Evolutionary conservation across 768 basidiomycete genomes (phyloP).

Genomic region (Collybia sordida): DNA sequence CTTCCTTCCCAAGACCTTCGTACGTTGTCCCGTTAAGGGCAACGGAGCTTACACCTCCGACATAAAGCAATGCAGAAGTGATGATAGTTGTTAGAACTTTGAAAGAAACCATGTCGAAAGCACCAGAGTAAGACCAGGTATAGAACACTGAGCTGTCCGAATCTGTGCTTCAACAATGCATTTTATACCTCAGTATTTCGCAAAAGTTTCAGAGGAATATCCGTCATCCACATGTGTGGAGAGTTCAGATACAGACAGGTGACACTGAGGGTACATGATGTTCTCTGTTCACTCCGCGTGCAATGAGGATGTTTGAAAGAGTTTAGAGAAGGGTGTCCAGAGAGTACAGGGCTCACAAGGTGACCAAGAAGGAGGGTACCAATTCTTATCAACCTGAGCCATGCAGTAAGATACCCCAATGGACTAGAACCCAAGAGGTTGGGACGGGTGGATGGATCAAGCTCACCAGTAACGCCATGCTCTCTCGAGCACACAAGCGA

Average conservation of each 20-base stretch:
- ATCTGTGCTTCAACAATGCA: too few species aligned
- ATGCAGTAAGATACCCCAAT: too few species aligned
- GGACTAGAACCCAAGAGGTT: too few species aligned
- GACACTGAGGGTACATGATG: constrained; percentile 1
- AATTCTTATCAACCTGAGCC: too few species aligned
- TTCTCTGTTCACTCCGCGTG: neutral
- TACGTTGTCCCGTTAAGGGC: constrained; percentile 18
- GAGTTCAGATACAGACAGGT: constrained; percentile 3
- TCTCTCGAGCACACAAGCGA: too few species aligned
- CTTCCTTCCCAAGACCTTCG: constrained; percentile 27
- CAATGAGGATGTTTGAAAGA: neutral
- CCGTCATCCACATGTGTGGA: too few species aligned
- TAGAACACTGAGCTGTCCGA: neutral
- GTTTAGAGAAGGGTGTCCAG: neutral
- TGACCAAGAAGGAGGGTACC: too few species aligned
- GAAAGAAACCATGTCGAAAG: constrained; percentile 14
- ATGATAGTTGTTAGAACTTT: constrained; percentile 12
- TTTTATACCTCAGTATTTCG: too few species aligned
- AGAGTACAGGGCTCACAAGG: neutral
- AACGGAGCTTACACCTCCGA: constrained; percentile 11
- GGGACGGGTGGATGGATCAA: too few species aligned
- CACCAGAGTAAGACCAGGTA: neutral
- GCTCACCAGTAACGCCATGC: too few species aligned
- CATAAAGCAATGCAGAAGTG: constrained; percentile 15
- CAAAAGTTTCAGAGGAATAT: too few species aligned